Conservation (phyloP, 345 rosid genomes). For the Lepidium aucheri region DNA sequence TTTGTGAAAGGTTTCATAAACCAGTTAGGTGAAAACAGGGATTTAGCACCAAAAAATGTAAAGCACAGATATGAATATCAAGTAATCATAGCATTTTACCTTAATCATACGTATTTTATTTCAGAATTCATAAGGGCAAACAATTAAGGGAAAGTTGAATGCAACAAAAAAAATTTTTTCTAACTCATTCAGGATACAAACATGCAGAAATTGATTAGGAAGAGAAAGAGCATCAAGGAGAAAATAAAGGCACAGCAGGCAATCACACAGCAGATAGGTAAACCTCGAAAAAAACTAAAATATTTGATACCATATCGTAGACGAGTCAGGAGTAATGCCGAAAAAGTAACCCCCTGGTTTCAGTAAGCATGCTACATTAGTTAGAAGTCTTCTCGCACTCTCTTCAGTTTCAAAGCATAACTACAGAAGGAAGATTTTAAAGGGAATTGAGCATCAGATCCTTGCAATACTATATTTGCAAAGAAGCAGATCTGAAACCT, state of each 20-base stretch:
- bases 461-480: neutral
- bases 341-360: slow-evolving; percentile 96
- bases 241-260: neutral
- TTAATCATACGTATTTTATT: neutral
- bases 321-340: slow-evolving; percentile 95
- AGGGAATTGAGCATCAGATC: neutral
- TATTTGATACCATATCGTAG: slow-evolving; percentile 90
- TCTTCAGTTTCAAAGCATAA: slow-evolving; percentile 89
- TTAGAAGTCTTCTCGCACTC: slow-evolving; percentile 74
- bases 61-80: neutral
- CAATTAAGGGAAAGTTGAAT: neutral
- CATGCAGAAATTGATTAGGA: neutral
- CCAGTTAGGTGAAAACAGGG: neutral
- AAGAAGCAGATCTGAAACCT: slow-evolving; percentile 36
- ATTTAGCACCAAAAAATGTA: neutral
- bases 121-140: neutral
- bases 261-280: neutral
- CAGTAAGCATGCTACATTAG: slow-evolving; percentile 73
- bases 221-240: neutral
- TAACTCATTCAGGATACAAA: neutral
- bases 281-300: neutral
- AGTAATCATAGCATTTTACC: neutral
- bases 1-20: neutral
- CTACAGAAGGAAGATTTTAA: slow-evolving; percentile 33
- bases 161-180: neutral